Conservation (phyloP, 1,284 basidiomycete genomes). For the Cutaneotrichosporon sp. region DNA sequence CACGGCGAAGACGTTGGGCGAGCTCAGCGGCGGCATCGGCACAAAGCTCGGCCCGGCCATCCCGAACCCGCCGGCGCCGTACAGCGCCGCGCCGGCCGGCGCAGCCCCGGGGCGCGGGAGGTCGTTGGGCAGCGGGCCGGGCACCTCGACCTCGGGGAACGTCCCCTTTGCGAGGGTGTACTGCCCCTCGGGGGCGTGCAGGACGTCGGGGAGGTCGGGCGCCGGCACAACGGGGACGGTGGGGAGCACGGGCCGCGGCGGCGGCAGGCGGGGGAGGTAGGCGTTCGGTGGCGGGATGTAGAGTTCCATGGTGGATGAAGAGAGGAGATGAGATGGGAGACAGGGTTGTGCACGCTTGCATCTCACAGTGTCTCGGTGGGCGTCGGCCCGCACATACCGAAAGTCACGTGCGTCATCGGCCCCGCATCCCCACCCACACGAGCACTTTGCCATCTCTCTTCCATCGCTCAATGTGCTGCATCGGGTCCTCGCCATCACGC, state of each 20-base stretch:
- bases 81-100: constrained; percentile 30
- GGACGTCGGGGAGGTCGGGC: constrained; percentile 37
- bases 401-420: background rate
- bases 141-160: constrained; percentile 45
- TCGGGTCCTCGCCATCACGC: background rate
- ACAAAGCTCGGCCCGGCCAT: constrained; percentile 22
- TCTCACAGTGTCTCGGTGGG: background rate
- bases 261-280: constrained; percentile 38
- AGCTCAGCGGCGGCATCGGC: constrained; percentile 20
- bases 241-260: constrained; percentile 38
- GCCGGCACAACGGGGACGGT: constrained; percentile 45
- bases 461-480: background rate
- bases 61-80: constrained; percentile 31
- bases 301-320: constrained; percentile 33
- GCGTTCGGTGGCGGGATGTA: constrained; percentile 40
- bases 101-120: constrained; percentile 11
- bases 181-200: constrained; percentile 48
- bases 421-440: background rate
- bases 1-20: constrained; percentile 30
- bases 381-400: background rate
- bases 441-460: background rate
- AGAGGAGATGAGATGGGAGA: background rate
- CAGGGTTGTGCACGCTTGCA: background rate
- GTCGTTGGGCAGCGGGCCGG: constrained; percentile 33
- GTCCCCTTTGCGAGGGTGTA: constrained; percentile 36